Percentiles rank a stretch among this genome's conserved stretches.
Conservation (phyloP, 768 basidiomycete genomes). For the Pholiota molesta region DNA sequence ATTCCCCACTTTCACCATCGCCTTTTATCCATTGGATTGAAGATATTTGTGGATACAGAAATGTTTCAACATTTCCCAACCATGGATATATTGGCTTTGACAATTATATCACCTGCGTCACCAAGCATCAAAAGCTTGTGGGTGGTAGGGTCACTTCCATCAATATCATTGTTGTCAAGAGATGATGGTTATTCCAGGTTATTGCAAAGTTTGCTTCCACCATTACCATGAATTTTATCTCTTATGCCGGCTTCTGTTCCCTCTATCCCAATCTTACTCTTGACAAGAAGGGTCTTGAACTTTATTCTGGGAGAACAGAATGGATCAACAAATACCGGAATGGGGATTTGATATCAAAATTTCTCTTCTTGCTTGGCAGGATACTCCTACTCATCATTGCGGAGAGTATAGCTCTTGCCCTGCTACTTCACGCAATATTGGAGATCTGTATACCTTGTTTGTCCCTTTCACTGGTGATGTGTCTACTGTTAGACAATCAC, state of each 20-base stretch:
- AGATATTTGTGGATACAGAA: neutral
- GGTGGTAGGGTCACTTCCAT: neutral
- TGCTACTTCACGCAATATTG: neutral
- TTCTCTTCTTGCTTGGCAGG: no score
- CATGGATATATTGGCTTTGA: neutral
- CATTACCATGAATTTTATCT: no score
- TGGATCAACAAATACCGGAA: no score
- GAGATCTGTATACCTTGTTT: neutral
- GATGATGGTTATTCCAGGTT: no score
- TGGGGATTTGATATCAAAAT: no score
- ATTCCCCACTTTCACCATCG: neutral
- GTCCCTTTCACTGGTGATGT: neutral
- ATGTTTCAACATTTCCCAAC: neutral
- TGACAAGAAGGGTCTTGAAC: no score
- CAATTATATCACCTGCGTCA: neutral
- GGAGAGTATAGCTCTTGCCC: neutral
- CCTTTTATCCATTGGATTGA: neutral
- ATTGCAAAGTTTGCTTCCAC: no score
- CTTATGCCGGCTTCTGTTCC: no score
- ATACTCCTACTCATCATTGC: neutral
- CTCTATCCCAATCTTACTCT: no score
- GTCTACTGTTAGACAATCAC: neutral
- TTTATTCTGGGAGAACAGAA: no score
- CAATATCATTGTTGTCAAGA: neutral
- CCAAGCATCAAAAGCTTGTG: neutral